These are phyloP conservation scores for Articulospora tetracladia DNA, from an alignment of 495 filamentous ascomycete genomes.

Conservation along the genomic window DNA sequence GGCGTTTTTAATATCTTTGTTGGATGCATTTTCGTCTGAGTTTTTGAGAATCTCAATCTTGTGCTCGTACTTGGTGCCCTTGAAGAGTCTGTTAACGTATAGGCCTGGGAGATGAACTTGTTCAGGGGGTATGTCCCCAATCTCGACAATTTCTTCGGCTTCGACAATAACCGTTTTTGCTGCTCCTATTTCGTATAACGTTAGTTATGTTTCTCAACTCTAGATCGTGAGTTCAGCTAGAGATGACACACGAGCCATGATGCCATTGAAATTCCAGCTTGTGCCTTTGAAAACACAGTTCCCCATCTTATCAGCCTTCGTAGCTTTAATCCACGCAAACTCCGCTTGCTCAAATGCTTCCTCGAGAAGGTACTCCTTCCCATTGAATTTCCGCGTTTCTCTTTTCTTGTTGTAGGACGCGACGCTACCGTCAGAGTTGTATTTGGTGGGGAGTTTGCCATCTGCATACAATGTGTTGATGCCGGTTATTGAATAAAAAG, in stretches of 20 bases:
- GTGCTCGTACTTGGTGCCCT: constrained; percentile 16
- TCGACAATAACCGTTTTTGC: constrained; percentile 19
- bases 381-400: constrained; percentile 19
- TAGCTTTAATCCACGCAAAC: constrained; percentile 21
- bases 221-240: too few relatives aligned
- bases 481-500: constrained; percentile 14
- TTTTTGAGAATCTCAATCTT: constrained; percentile 23
- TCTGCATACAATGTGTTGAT: constrained; percentile 12
- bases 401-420: constrained; percentile 13
- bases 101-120: constrained; percentile 20
- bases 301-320: constrained; percentile 20
- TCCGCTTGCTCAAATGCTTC: constrained; percentile 20
- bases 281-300: constrained; percentile 20
- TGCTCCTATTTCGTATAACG: too few relatives aligned
- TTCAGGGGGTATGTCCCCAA: constrained; percentile 18
- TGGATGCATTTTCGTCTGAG: too few relatives aligned
- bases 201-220: too few relatives aligned
- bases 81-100: constrained; percentile 19
- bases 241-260: too few relatives aligned
- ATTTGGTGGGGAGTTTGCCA: constrained; percentile 16
- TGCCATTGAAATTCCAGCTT: constrained; percentile 19
- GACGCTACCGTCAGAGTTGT: constrained; percentile 16
- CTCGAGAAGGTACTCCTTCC: constrained; percentile 17
- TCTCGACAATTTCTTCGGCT: constrained; percentile 22
- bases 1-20: constrained; percentile 11